Conservation (phyloP, 306 rosid species). For the Castanea mollissima region DNA sequence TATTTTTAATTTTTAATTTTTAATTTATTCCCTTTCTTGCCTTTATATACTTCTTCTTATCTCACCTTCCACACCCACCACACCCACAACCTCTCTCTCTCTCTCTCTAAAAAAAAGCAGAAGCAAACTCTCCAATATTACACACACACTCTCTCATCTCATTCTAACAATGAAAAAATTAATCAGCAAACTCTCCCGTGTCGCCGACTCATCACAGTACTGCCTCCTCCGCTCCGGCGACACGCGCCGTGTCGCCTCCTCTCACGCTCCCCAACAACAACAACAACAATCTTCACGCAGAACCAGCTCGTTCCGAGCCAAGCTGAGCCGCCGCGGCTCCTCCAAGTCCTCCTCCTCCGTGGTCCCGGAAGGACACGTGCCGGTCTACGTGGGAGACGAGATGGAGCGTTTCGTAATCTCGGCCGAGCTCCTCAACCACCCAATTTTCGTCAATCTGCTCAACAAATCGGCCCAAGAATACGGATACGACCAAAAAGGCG, state of each 20-base stretch:
- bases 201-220: slow-evolving; percentile 88
- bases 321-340: slow-evolving; percentile 12
- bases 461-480: slow-evolving; percentile 87
- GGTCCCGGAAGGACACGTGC: slow-evolving; percentile 79
- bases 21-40: neutral
- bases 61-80: slow-evolving; percentile 17
- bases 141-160: neutral
- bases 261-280: no score
- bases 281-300: slow-evolving; percentile 10
- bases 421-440: slow-evolving; percentile 80
- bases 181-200: slow-evolving; percentile 80
- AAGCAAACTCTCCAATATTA: no score
- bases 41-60: slow-evolving; percentile 22
- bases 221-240: slow-evolving; percentile 53
- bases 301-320: slow-evolving; percentile 31
- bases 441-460: slow-evolving; percentile 75
- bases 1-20: no score
- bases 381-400: slow-evolving; percentile 94
- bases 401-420: slow-evolving; percentile 75
- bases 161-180: slow-evolving; percentile 61
- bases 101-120: neutral
- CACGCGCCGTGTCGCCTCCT: neutral
- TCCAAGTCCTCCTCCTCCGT: neutral
- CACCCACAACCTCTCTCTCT: slow-evolving; percentile 21
- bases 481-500: slow-evolving; percentile 89